Conservation (phyloP, 2,329 filamentous ascomycete species). For the Phyllosticta citriasiana region DNA sequence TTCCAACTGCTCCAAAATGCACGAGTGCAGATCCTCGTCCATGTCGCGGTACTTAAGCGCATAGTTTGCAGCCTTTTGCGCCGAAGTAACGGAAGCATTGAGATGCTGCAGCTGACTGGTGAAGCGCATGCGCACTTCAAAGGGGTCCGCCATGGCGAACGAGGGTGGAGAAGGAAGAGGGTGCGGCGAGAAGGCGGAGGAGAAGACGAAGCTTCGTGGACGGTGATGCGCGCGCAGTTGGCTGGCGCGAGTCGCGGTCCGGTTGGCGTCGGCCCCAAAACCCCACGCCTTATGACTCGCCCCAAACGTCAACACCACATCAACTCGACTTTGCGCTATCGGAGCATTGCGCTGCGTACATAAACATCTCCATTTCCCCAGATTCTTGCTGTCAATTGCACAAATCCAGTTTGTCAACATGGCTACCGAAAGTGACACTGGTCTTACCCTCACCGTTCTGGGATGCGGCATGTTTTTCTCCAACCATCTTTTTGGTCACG, state of each 20-base stretch:
- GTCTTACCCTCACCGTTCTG: conserved; percentile 66
- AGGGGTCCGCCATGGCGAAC: conserved; percentile 65
- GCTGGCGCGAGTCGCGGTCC: not conserved
- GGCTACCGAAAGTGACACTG: conserved; percentile 17
- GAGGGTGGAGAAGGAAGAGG: not conserved
- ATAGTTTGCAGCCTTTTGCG: conserved; percentile 89
- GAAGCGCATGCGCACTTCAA: conserved; percentile 97
- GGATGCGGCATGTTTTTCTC: conserved; percentile 61
- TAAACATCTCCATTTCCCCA: not conserved
- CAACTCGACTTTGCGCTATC: not conserved
- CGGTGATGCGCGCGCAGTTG: conserved; percentile 1
- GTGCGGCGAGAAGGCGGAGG: not conserved
- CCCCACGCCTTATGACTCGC: not conserved
- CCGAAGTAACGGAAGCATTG: conserved; percentile 79
- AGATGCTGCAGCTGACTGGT: conserved; percentile 81
- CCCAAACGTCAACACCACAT: not conserved
- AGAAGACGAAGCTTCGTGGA: not conserved
- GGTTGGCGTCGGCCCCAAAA: conserved; percentile 7
- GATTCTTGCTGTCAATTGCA: not conserved
- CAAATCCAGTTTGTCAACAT: not conserved
- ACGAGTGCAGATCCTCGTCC: conserved; percentile 94
- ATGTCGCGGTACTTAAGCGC: conserved; percentile 88
- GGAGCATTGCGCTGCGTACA: not conserved
- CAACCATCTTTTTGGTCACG: not conserved
- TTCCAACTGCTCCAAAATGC: conserved; percentile 92